Conservation (phyloP, 1,284 basidiomycete species). For the Waitea zeae region DNA sequence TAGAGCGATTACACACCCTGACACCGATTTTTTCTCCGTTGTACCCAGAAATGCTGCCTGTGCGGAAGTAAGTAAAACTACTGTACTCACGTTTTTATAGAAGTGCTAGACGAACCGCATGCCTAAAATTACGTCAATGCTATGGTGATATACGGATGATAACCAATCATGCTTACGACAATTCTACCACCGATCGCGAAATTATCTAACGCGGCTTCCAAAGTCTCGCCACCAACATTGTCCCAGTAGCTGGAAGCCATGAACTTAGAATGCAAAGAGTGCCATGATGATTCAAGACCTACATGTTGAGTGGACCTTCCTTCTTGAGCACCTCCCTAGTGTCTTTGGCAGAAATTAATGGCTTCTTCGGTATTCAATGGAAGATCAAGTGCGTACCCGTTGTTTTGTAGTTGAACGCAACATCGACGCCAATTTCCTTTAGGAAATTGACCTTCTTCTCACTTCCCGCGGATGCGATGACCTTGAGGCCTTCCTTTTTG, state of each 20-base stretch:
- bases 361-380: background rate
- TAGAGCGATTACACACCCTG: background rate
- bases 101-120: too few relatives aligned
- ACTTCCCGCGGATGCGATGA: constrained; percentile 59
- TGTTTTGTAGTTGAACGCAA: constrained; percentile 63
- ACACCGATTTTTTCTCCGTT: background rate
- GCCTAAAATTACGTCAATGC: background rate
- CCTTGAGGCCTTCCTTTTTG: constrained; percentile 42
- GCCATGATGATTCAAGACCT: too few relatives aligned
- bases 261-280: too few relatives aligned
- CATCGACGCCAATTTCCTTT: constrained; percentile 47
- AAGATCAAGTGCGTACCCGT: constrained; percentile 5
- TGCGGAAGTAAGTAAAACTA: too few relatives aligned
- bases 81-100: too few relatives aligned
- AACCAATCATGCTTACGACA: background rate
- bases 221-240: background rate
- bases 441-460: constrained; percentile 53
- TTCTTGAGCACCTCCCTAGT: constrained; percentile 34
- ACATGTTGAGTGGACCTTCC: constrained; percentile 39
- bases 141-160: background rate
- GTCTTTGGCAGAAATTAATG: constrained; percentile 8
- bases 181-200: background rate
- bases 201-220: background rate
- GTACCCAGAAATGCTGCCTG: background rate
- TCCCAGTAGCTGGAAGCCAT: background rate